phyloP scores from a whole-genome alignment of 2,329 filamentous ascomycete species.

The Penicillium sp. region DNA sequence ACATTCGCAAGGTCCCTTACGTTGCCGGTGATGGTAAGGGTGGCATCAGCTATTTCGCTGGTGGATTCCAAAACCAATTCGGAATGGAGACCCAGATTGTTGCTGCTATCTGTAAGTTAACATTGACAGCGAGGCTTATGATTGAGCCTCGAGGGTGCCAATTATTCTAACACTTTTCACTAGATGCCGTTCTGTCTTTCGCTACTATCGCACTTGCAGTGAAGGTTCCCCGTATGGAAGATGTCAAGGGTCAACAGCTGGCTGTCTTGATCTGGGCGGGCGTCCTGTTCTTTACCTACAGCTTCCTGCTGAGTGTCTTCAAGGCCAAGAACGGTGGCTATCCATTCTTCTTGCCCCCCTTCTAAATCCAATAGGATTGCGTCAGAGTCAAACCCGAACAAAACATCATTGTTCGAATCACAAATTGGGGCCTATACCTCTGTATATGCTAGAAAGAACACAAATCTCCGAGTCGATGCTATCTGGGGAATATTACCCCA shows the following conservation, averaged over 20 bases:
- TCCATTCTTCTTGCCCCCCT: constrained; percentile 90
- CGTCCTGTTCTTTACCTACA: constrained; percentile 81
- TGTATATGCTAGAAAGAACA: neutral
- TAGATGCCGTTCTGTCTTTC: constrained; percentile 81
- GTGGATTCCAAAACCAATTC: constrained; percentile 89
- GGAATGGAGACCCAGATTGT: constrained; percentile 95
- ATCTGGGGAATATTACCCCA: neutral
- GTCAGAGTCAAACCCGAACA: neutral
- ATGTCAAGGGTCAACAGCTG: constrained; percentile 75
- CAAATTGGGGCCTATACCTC: neutral
- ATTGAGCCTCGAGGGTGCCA: neutral
- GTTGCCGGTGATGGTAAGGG: constrained; percentile 82
- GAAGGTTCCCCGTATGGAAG: constrained; percentile 86
- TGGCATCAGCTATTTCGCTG: constrained; percentile 85
- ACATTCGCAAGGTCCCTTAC: constrained; percentile 94
- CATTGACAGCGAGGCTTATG: constrained; percentile 11
- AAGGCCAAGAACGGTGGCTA: constrained; percentile 93
- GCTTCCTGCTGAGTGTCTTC: constrained; percentile 92
- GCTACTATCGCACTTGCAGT: constrained; percentile 86
- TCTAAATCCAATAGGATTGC: constrained; percentile 51
- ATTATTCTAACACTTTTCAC: constrained; percentile 15
- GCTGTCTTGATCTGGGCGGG: constrained; percentile 78
- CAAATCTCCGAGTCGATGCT: neutral
- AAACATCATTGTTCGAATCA: neutral
- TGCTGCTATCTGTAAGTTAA: constrained; percentile 83